These are phyloP conservation scores for Monosporascus sp. DNA, from an alignment of 2,329 filamentous ascomycete species.

Conservation along the genomic window DNA sequence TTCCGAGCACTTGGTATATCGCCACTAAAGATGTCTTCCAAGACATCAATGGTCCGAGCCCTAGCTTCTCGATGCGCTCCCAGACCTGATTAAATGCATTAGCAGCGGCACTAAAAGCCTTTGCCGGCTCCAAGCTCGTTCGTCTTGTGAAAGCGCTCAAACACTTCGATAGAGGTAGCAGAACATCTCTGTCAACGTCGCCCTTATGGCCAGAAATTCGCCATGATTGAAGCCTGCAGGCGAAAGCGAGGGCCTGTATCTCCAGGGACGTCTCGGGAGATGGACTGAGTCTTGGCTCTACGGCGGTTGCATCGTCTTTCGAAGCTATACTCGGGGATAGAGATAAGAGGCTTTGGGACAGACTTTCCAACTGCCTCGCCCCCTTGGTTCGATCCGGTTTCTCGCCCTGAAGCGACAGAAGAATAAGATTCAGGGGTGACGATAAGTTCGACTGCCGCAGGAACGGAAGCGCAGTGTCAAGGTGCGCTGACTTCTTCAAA, in stretches of 20 bases:
- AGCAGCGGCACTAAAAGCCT: constrained; percentile 33
- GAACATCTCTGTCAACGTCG: constrained; percentile 57
- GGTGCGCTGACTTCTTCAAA: constrained; percentile 51
- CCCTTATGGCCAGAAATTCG: constrained; percentile 52
- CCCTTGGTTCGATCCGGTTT: constrained; percentile 49
- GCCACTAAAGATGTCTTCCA: constrained; percentile 38
- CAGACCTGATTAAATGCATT: constrained; percentile 32
- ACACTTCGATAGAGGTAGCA: constrained; percentile 60
- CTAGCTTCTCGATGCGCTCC: constrained; percentile 30
- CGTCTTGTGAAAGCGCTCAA: constrained; percentile 56
- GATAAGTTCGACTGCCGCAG: constrained; percentile 46
- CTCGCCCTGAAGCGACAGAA: constrained; percentile 36
- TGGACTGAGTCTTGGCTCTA: constrained; percentile 48
- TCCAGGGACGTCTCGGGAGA: constrained; percentile 53
- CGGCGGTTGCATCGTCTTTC: constrained; percentile 53
- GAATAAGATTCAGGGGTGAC: constrained; percentile 55
- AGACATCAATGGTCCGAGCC: constrained; percentile 27
- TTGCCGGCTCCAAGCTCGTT: constrained; percentile 19
- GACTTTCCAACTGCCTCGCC: constrained; percentile 58
- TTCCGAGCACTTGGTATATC: constrained; percentile 49
- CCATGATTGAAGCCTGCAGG: constrained; percentile 61
- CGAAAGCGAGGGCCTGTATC: constrained; percentile 59
- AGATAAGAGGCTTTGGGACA: constrained; percentile 60
- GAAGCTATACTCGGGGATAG: constrained; percentile 62
- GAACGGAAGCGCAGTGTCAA: constrained; percentile 52